phyloP scores from a whole-genome alignment of 805 yeast species.

The Metschnikowia sp. region DNA sequence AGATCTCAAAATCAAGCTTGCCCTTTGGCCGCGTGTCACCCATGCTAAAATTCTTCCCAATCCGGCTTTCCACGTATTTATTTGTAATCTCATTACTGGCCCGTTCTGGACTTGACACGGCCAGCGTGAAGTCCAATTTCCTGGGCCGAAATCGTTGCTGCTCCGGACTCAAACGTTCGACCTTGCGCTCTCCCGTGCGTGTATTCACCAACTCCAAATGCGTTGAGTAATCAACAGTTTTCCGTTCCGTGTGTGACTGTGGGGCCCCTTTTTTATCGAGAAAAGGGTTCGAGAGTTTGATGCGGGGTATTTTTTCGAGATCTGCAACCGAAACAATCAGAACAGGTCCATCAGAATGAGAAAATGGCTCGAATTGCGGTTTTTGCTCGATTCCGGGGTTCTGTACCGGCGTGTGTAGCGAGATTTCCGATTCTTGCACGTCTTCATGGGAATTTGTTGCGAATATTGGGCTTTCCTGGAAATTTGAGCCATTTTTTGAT shows the following conservation, averaged over 20 bases:
- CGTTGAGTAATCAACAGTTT: constrained; percentile 10
- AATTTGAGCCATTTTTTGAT: neutral
- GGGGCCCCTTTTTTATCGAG: neutral
- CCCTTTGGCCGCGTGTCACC: constrained; percentile 11
- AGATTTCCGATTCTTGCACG: neutral
- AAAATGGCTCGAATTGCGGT: constrained; percentile 9
- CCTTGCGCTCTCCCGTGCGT: constrained; percentile 14
- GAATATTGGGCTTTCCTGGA: neutral
- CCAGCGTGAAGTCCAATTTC: constrained; percentile 17
- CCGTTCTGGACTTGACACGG: constrained; percentile 6
- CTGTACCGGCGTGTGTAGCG: constrained; percentile 4
- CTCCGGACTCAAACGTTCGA: constrained; percentile 11
- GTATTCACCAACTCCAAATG: constrained; percentile 15
- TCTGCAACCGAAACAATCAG: constrained; percentile 5
- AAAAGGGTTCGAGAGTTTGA: constrained; percentile 14
- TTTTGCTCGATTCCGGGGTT: constrained; percentile 12
- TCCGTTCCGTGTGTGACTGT: neutral
- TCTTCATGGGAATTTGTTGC: neutral
- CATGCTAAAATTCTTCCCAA: constrained; percentile 17
- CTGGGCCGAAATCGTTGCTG: constrained; percentile 15
- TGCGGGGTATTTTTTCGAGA: constrained; percentile 11
- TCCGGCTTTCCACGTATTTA: constrained; percentile 14
- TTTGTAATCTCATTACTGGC: constrained; percentile 6
- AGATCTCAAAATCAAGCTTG: constrained; percentile 15
- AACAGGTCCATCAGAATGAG: constrained; percentile 5